Percentiles rank a stretch among this genome's conserved stretches.
These are phyloP conservation scores for Penicillium parvum DNA, from an alignment of 495 filamentous ascomycete species.

Conservation along the genomic window DNA sequence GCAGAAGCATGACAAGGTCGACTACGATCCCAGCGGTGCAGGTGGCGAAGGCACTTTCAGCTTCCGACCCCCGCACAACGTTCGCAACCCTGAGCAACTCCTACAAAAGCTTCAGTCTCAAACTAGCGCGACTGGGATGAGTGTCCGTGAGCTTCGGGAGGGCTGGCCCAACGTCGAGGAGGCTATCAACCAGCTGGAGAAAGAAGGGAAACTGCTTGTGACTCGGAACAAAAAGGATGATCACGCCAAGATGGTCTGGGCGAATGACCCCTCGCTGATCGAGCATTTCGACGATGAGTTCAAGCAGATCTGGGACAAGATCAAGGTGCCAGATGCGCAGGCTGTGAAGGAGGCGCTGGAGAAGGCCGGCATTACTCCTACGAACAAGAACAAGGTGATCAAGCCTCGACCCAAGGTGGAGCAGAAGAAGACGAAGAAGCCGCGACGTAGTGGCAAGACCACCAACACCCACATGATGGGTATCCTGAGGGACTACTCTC, in stretches of 20 bases:
- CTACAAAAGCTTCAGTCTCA: constrained; percentile 75
- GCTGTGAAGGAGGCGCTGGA: constrained; percentile 71
- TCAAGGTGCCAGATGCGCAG: constrained; percentile 68
- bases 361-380: constrained; percentile 70
- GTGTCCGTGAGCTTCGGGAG: constrained; percentile 85
- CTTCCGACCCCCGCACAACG: constrained; percentile 75
- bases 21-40: constrained; percentile 58
- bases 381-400: constrained; percentile 66
- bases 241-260: constrained; percentile 79
- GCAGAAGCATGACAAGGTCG: constrained; percentile 60
- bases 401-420: constrained; percentile 53
- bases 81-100: constrained; percentile 68
- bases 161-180: constrained; percentile 84
- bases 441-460: constrained; percentile 71
- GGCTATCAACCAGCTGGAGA: constrained; percentile 72
- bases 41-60: constrained; percentile 62
- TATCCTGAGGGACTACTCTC: constrained; percentile 79
- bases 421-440: constrained; percentile 58
- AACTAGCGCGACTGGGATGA: constrained; percentile 73
- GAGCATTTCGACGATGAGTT: constrained; percentile 80
- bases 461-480: constrained; percentile 92
- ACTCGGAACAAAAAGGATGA: constrained; percentile 92
- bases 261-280: constrained; percentile 72
- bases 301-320: constrained; percentile 73
- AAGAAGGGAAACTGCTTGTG: constrained; percentile 72